Percentiles rank a stretch among this genome's conserved stretches.
These are phyloP conservation scores for Didymella segeticola DNA, from an alignment of 2,329 filamentous ascomycete genomes.

Conservation along the genomic window DNA sequence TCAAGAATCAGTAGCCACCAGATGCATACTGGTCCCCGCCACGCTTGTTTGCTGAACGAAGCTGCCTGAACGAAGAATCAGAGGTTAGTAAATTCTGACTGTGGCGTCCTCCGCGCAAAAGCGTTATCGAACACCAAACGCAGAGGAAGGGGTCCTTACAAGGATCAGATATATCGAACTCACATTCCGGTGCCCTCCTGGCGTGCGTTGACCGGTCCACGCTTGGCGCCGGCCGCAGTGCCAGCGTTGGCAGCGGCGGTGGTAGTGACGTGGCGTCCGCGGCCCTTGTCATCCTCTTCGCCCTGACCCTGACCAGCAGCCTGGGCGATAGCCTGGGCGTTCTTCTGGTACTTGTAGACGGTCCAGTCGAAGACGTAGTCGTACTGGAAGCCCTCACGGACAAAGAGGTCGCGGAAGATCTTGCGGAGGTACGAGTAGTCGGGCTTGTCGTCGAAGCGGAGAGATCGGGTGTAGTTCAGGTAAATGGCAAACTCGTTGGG, in stretches of 20 bases:
- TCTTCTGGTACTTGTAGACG: conserved; percentile 99
- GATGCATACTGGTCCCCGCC: conserved; percentile 56
- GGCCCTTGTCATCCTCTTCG: conserved; percentile 79
- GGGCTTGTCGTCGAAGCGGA: conserved; percentile 99
- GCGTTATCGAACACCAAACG: conserved; percentile 81
- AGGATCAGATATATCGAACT: conserved; percentile 80
- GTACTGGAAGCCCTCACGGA: conserved; percentile 99
- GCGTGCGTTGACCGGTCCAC: conserved; percentile 76
- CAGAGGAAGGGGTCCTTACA: conserved; percentile 89
- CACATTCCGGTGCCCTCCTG: conserved; percentile 96
- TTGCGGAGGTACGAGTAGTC: conserved; percentile 99
- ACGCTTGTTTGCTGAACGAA: conserved; percentile 61
- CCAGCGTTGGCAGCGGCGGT: conserved; percentile 70
- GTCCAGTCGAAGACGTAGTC: conserved; percentile 99
- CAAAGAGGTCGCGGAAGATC: conserved; percentile 99
- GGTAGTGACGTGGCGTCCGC: conserved; percentile 62
- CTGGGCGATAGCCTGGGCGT: conserved; percentile 91
- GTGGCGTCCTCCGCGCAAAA: conserved; percentile 69
- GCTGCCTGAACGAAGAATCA: conserved; percentile 55
- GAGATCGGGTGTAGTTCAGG: conserved; percentile 97
- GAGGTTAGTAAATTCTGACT: conserved; percentile 57
- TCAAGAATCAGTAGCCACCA: conserved; percentile 57
- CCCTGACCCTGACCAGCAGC: conserved; percentile 71
- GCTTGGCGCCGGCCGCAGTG: conserved; percentile 67
- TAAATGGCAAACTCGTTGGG: conserved; percentile 99